These are phyloP conservation scores for Gonium pectorale DNA, from an alignment of 139 green algal species.

Conservation along the genomic window DNA sequence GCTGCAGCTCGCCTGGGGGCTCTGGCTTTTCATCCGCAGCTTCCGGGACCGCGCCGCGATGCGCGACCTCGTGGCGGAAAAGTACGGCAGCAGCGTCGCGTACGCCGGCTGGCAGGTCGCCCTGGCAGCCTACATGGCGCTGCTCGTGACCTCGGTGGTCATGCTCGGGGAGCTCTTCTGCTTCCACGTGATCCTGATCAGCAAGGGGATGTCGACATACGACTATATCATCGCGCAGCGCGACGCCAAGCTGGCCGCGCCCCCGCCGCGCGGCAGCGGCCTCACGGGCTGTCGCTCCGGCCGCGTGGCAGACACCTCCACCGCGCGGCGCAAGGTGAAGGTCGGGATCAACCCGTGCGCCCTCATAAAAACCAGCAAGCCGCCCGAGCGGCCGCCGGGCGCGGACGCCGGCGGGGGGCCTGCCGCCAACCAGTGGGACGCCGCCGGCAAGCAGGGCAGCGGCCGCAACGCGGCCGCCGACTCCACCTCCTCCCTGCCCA, in stretches of 20 bases:
- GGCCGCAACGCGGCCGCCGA: no score
- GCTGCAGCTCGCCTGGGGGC: slow-evolving; percentile 56
- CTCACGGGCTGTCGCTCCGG: slow-evolving; percentile 12
- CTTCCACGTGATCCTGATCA: slow-evolving; percentile 78
- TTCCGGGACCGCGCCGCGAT: slow-evolving; percentile 45
- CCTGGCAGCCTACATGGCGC: slow-evolving; percentile 52
- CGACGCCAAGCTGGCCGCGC: slow-evolving; percentile 21
- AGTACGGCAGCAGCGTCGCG: slow-evolving; percentile 49
- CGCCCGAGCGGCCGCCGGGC: no score
- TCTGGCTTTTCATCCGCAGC: slow-evolving; percentile 63
- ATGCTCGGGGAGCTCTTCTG: slow-evolving; percentile 73
- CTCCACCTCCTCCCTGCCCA: no score
- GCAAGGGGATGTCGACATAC: slow-evolving; percentile 75
- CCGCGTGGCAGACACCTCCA: slow-evolving; percentile 6
- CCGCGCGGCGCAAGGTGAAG: slow-evolving; percentile 14
- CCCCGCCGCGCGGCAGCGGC: not conserved
- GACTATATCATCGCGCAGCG: slow-evolving; percentile 78
- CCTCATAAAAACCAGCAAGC: slow-evolving; percentile 27
- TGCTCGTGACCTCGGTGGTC: slow-evolving; percentile 37
- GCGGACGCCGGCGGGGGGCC: no score
- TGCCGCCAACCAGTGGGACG: slow-evolving; percentile 13
- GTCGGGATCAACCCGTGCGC: slow-evolving; percentile 54
- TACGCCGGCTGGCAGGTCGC: slow-evolving; percentile 53
- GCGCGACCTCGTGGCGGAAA: slow-evolving; percentile 9
- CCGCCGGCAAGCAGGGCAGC: no score